Conservation (phyloP, 106 monocot genomes). For the Acorus calamus region DNA sequence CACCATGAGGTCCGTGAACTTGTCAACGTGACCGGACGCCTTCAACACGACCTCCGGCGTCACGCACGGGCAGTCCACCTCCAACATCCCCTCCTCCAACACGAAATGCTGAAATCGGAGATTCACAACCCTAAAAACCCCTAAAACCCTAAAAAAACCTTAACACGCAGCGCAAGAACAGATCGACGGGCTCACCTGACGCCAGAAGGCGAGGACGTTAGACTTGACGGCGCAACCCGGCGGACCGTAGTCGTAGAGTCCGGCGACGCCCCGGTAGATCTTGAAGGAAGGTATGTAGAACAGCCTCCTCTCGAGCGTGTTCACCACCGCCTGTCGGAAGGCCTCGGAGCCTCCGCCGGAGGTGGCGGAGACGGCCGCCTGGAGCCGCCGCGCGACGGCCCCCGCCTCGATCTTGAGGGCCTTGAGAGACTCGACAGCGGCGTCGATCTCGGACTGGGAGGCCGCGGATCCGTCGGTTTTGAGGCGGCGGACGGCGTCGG, state of each 20-base stretch:
- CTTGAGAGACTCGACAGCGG: conserved; percentile 55
- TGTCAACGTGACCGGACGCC: conserved; percentile 94
- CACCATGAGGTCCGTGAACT: conserved; percentile 96
- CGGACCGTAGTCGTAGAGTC: conserved; percentile 89
- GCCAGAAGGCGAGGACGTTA: conserved; percentile 88
- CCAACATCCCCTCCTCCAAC: conserved; percentile 93
- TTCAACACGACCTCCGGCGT: conserved; percentile 85
- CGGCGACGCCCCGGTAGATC: conserved; percentile 94
- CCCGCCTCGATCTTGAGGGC: conserved; percentile 50
- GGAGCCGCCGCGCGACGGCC: conserved; percentile 40
- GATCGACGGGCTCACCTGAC: conserved; percentile 46
- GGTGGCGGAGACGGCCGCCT: conserved; percentile 19
- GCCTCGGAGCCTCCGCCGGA: conserved; percentile 23
- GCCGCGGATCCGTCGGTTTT: conserved; percentile 21
- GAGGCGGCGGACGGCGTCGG: conserved; percentile 41
- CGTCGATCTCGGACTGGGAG: conserved; percentile 38
- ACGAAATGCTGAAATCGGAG: conserved; percentile 66
- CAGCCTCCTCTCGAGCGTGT: conserved; percentile 73
- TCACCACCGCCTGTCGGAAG: conserved; percentile 53
- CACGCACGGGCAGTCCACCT: conserved; percentile 87
- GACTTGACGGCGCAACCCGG: conserved; percentile 82
- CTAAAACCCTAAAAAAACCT: neutral
- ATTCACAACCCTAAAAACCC: neutral
- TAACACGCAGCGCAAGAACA: neutral
- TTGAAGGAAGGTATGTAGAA: conserved; percentile 90